A percentile compares a stretch with the other conserved stretches of the same genome.
Conservation (phyloP, 2,329 filamentous ascomycete species). For the Claviceps africana region DNA sequence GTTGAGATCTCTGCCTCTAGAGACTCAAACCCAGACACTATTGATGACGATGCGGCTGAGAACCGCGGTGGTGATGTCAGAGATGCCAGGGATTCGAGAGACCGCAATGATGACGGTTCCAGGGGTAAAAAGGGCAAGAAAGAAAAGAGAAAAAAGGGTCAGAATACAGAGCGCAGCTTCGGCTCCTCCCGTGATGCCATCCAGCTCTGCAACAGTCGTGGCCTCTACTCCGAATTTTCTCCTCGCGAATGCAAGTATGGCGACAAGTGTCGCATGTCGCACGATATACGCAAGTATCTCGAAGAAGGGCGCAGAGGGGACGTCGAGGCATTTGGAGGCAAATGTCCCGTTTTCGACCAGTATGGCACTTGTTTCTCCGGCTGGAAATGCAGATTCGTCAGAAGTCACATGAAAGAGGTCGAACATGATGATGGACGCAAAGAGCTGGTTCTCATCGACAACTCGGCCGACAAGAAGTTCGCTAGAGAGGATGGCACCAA, state of each 20-base stretch:
- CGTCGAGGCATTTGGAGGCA: constrained; percentile 57
- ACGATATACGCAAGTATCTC: constrained; percentile 77
- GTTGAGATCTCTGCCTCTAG: constrained; percentile 20
- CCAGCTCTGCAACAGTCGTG: constrained; percentile 62
- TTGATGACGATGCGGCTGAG: constrained; percentile 37
- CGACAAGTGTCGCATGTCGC: constrained; percentile 66
- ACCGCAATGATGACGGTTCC: constrained; percentile 36
- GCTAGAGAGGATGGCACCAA: constrained; percentile 5
- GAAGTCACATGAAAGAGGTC: constrained; percentile 73
- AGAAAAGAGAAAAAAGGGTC: constrained; percentile 40
- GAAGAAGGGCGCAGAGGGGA: constrained; percentile 69
- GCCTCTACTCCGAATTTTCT: constrained; percentile 65
- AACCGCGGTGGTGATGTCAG: constrained; percentile 19
- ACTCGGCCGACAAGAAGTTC: constrained; percentile 8
- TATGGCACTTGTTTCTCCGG: constrained; percentile 68
- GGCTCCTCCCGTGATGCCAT: constrained; percentile 66
- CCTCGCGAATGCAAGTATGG: constrained; percentile 64
- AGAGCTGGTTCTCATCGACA: constrained; percentile 59
- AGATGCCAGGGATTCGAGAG: constrained; percentile 32
- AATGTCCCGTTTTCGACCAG: constrained; percentile 69
- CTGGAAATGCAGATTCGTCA: constrained; percentile 89
- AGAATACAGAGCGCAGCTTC: constrained; percentile 74
- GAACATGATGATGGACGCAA: constrained; percentile 66
- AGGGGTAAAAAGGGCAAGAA: constrained; percentile 28
- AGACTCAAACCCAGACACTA: constrained; percentile 11